These are phyloP conservation scores for Kuraishia floccosa DNA, from an alignment of 805 yeast genomes.

Conservation along the genomic window DNA sequence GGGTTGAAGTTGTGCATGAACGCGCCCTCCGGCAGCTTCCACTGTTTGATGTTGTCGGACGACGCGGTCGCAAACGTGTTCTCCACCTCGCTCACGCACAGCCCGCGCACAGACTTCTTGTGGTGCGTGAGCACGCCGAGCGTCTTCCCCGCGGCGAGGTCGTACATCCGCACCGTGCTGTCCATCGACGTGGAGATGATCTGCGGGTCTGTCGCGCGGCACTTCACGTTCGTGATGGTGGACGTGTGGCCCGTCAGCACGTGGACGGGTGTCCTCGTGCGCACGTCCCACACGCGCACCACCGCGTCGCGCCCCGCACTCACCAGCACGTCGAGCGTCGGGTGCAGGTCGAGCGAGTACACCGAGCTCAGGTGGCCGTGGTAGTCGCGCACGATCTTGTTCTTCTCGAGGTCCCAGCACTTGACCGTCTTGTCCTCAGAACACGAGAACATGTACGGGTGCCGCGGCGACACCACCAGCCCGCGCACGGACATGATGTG, in stretches of 20 bases:
- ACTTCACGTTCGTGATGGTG: slow-evolving; percentile 57
- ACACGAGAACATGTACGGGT: slow-evolving; percentile 84
- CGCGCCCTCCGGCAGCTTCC: slow-evolving; percentile 72
- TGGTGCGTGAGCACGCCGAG: slow-evolving; percentile 74
- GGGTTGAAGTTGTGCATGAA: slow-evolving; percentile 48
- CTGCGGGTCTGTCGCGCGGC: slow-evolving; percentile 77
- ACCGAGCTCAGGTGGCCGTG: slow-evolving; percentile 94
- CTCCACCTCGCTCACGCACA: slow-evolving; percentile 58
- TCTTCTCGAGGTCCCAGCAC: slow-evolving; percentile 93
- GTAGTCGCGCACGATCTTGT: slow-evolving; percentile 71
- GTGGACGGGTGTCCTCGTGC: slow-evolving; percentile 66
- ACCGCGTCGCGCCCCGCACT: slow-evolving; percentile 88
- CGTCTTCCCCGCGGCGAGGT: slow-evolving; percentile 68
- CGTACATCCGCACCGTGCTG: slow-evolving; percentile 84
- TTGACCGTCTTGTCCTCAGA: slow-evolving; percentile 89
- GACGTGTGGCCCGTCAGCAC: slow-evolving; percentile 74
- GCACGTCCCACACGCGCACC: slow-evolving; percentile 87
- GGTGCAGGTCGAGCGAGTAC: slow-evolving; percentile 75
- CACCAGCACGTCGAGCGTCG: slow-evolving; percentile 70
- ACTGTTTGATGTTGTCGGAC: slow-evolving; percentile 71
- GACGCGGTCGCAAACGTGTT: slow-evolving; percentile 73
- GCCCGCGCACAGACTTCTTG: slow-evolving; percentile 65
- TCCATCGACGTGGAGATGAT: slow-evolving; percentile 77
- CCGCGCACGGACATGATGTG: slow-evolving; percentile 86
- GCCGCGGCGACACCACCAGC: slow-evolving; percentile 56